Evolutionary conservation across 495 filamentous ascomycete genomes (phyloP).

Genomic region (Podospora fimiseda): DNA sequence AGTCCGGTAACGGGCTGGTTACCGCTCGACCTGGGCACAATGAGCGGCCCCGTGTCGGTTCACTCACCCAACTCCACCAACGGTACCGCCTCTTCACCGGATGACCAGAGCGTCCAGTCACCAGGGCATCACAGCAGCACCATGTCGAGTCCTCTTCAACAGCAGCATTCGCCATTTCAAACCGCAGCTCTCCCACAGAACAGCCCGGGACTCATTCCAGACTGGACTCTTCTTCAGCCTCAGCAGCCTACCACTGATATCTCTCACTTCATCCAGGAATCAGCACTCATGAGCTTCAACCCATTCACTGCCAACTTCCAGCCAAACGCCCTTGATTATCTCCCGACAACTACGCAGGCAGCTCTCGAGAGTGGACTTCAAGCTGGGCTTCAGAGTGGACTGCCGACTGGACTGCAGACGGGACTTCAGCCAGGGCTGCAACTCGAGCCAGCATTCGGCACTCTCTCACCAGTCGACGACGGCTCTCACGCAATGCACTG

Average conservation of each 20-base stretch:
- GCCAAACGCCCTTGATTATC: conserved; percentile 58
- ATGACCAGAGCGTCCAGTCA: conserved; percentile 41
- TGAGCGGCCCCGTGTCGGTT: conserved; percentile 26
- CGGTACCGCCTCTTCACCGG: conserved; percentile 37
- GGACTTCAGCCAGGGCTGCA: conserved; percentile 56
- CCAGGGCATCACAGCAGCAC: conserved; percentile 35
- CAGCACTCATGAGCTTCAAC: conserved; percentile 43
- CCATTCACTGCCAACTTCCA: conserved; percentile 44
- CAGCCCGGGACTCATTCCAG: conserved; percentile 39
- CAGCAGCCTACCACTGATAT: conserved; percentile 46
- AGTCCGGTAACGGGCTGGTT: conserved; percentile 39
- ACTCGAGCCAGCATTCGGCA: conserved; percentile 56
- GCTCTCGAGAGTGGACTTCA: conserved; percentile 56
- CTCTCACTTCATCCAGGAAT: conserved; percentile 46
- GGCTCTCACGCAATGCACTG: conserved; percentile 58
- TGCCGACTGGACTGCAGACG: conserved; percentile 61
- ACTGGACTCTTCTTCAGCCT: conserved; percentile 51
- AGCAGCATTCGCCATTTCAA: conserved; percentile 45
- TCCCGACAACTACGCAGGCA: conserved; percentile 61
- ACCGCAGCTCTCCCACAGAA: conserved; percentile 30
- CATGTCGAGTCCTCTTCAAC: conserved; percentile 38
- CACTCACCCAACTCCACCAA: conserved; percentile 37
- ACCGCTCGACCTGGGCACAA: conserved; percentile 37
- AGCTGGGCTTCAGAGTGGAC: conserved; percentile 34
- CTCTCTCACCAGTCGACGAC: conserved; percentile 58